phyloP scores from a whole-genome alignment of 1,284 basidiomycete species.

The Melampsora americana region DNA sequence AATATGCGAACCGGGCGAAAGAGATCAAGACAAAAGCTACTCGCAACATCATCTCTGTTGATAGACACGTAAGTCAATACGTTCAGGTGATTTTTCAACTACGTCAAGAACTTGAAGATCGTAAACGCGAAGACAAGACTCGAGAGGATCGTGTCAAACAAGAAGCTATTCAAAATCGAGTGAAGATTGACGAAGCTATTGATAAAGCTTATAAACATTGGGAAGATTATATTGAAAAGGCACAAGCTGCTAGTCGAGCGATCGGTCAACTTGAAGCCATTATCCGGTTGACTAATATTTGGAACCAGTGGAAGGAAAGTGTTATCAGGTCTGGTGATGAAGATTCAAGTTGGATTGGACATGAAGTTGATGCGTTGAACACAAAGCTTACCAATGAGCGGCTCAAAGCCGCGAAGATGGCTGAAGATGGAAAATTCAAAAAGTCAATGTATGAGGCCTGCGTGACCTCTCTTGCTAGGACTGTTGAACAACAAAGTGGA shows the following conservation, averaged over 20 bases:
- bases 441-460: conserved; percentile 38
- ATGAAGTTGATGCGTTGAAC: conserved; percentile 8
- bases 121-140: conserved; percentile 21
- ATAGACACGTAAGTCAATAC: conserved; percentile 87
- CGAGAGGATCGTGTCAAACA: conserved; percentile 21
- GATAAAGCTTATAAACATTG: conserved; percentile 30
- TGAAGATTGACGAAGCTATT: conserved; percentile 29
- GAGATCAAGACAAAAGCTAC: conserved; percentile 91
- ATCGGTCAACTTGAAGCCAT: conserved; percentile 21
- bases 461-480: conserved; percentile 20
- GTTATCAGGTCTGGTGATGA: conserved; percentile 17
- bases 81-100: conserved; percentile 49
- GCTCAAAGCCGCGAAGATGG: not conserved
- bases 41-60: conserved; percentile 85
- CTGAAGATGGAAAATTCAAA: conserved; percentile 12
- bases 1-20: conserved; percentile 92
- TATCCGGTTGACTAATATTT: conserved; percentile 1
- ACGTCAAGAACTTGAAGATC: conserved; percentile 41
- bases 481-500: conserved; percentile 27
- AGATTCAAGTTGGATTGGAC: conserved; percentile 12
- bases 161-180: conserved; percentile 6
- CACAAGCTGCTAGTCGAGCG: conserved; percentile 8
- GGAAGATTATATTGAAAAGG: conserved; percentile 25
- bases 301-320: conserved; percentile 9
- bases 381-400: conserved; percentile 7